phyloP scores from a whole-genome alignment of 768 basidiomycete genomes.

The Lactarius deliciosus region DNA sequence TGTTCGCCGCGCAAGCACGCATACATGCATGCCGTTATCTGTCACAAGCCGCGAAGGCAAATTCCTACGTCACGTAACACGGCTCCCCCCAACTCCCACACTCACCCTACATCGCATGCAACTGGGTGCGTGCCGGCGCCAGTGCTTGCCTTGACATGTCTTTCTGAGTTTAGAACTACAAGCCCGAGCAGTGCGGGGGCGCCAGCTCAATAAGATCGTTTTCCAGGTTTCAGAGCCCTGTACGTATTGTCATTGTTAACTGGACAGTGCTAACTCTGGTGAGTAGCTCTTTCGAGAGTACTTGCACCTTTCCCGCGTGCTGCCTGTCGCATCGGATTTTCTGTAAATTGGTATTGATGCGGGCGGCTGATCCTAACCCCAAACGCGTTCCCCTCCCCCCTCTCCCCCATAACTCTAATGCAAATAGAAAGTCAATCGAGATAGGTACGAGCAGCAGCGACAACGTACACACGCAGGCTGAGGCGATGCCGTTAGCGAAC shows the following conservation, averaged over 20 bases:
- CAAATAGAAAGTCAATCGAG: neutral
- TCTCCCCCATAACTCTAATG: neutral
- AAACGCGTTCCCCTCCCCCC: neutral
- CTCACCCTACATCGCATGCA: neutral
- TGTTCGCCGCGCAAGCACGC: neutral
- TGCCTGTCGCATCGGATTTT: neutral
- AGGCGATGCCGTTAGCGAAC: neutral
- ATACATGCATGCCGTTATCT: neutral
- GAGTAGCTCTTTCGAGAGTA: neutral
- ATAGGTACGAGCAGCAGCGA: neutral
- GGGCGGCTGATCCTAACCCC: constrained; percentile 2
- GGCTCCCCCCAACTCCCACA: neutral
- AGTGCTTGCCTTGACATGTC: neutral
- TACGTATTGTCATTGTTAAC: neutral
- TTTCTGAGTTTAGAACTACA: neutral
- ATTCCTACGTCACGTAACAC: constrained; percentile 2
- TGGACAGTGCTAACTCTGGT: neutral
- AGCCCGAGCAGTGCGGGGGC: neutral
- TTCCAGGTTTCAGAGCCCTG: neutral
- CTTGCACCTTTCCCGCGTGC: neutral
- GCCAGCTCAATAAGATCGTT: neutral
- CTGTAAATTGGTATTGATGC: neutral
- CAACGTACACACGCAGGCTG: neutral
- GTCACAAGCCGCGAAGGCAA: neutral
- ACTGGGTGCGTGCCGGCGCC: neutral